Evolutionary conservation across 768 basidiomycete species (phyloP).

Genomic region (Trametes cinnabarina): DNA sequence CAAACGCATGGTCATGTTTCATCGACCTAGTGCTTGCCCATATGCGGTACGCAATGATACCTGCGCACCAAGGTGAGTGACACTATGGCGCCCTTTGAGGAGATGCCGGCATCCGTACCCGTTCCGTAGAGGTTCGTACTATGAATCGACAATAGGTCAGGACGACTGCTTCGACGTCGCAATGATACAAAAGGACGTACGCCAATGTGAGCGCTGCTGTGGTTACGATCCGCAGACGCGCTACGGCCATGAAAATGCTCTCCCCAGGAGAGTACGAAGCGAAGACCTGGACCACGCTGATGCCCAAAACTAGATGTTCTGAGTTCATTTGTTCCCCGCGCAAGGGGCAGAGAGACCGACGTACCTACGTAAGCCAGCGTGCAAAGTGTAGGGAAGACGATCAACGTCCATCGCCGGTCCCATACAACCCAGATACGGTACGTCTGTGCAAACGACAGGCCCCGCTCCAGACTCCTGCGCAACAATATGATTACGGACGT

Average conservation of each 20-base stretch:
- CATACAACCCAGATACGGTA: slow-evolving; percentile 15
- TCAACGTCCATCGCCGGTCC: slow-evolving; percentile 1
- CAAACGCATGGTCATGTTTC: slow-evolving; percentile 6
- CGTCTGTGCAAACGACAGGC: neutral
- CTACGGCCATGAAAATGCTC: slow-evolving; percentile 1
- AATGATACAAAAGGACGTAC: neutral
- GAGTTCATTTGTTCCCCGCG: too few species aligned
- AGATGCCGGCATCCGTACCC: neutral
- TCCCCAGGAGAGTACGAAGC: neutral
- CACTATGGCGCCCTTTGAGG: too few species aligned
- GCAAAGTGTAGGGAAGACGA: slow-evolving; percentile 6
- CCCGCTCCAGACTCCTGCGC: too few species aligned
- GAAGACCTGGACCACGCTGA: slow-evolving; percentile 9
- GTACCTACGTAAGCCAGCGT: slow-evolving; percentile 5
- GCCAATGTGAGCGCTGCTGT: slow-evolving; percentile 5
- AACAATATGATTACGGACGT: neutral
- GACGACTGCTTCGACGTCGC: too few species aligned
- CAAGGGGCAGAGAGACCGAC: too few species aligned
- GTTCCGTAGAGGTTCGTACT: slow-evolving; percentile 12
- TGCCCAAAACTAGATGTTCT: neutral
- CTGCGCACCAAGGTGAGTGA: neutral
- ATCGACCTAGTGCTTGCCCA: slow-evolving; percentile 10
- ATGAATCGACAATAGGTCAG: too few species aligned
- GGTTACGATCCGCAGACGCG: slow-evolving; percentile 1
- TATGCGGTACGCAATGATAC: slow-evolving; percentile 14